Conservation (phyloP, 805 yeast genomes). For the Saturnispora mendoncae region DNA sequence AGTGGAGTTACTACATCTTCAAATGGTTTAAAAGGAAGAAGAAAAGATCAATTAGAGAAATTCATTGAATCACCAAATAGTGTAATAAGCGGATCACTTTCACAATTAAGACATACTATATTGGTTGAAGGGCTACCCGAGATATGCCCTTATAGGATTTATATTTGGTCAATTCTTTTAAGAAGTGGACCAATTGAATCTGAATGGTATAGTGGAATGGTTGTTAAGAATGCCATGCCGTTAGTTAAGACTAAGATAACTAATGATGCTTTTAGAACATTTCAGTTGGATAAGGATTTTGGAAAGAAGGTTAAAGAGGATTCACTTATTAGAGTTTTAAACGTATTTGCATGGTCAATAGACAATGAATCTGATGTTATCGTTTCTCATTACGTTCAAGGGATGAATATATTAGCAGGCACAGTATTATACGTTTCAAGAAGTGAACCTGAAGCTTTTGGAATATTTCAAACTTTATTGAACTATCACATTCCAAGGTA, state of each 20-base stretch:
- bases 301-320: constrained; percentile 68
- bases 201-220: constrained; percentile 43
- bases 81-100: constrained; percentile 39
- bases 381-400: constrained; percentile 73
- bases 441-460: constrained; percentile 81
- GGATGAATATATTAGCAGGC: constrained; percentile 80
- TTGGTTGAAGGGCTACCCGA: constrained; percentile 37
- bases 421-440: constrained; percentile 70
- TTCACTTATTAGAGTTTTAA: constrained; percentile 56
- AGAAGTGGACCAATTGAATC: constrained; percentile 54
- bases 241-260: constrained; percentile 3
- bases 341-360: constrained; percentile 48
- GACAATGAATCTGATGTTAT: constrained; percentile 6
- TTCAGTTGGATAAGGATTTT: constrained; percentile 63
- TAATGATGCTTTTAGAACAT: constrained; percentile 63
- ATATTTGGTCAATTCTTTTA: constrained; percentile 74
- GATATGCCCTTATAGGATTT: constrained; percentile 57
- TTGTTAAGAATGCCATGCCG: constrained; percentile 37
- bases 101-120: constrained; percentile 45
- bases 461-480: constrained; percentile 55
- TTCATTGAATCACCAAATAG: constrained; percentile 37
- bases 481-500: constrained; percentile 66
- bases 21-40: constrained; percentile 27
- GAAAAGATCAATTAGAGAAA: constrained; percentile 47
- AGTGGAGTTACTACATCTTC: neutral